These are phyloP conservation scores for Crithidia thermophila DNA, from an alignment of 208 protist genomes.

Conservation along the genomic window DNA sequence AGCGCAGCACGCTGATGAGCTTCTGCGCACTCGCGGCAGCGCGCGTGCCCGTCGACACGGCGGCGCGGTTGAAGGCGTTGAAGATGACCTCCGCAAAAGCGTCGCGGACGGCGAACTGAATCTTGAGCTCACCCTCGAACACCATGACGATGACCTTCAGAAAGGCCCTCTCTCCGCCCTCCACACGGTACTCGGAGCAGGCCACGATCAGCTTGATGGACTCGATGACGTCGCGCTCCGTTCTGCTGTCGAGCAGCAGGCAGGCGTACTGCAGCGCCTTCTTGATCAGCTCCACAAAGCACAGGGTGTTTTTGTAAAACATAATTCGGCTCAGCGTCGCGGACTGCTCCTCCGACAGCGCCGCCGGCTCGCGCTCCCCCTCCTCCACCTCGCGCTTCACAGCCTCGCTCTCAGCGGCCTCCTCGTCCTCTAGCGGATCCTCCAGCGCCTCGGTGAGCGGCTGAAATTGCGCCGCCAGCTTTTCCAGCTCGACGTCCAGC, in stretches of 20 bases:
- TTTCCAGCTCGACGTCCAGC: conserved; percentile 37
- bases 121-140: conserved; percentile 88
- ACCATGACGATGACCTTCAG: conserved; percentile 86
- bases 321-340: conserved; percentile 61
- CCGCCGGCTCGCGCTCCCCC: background rate
- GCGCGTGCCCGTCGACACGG: conserved; percentile 54
- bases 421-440: conserved; percentile 29
- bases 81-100: conserved; percentile 90
- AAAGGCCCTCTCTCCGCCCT: conserved; percentile 66
- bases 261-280: conserved; percentile 68
- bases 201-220: conserved; percentile 87
- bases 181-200: conserved; percentile 77
- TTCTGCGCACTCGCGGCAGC: conserved; percentile 79
- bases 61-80: conserved; percentile 58
- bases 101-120: conserved; percentile 89
- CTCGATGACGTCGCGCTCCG: conserved; percentile 87
- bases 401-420: conserved; percentile 11
- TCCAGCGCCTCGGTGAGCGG: conserved; percentile 35
- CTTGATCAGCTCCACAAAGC: conserved; percentile 71
- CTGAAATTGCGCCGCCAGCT: conserved; percentile 41
- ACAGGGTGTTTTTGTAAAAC: conserved; percentile 79
- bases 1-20: conserved; percentile 66
- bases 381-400: background rate
- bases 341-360: conserved; percentile 57
- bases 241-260: conserved; percentile 80